A percentile compares a stretch with the other conserved stretches of the same genome.
These are phyloP conservation scores for Domatiomyces catenatus DNA, from an alignment of 2,329 filamentous ascomycete genomes.

Conservation along the genomic window DNA sequence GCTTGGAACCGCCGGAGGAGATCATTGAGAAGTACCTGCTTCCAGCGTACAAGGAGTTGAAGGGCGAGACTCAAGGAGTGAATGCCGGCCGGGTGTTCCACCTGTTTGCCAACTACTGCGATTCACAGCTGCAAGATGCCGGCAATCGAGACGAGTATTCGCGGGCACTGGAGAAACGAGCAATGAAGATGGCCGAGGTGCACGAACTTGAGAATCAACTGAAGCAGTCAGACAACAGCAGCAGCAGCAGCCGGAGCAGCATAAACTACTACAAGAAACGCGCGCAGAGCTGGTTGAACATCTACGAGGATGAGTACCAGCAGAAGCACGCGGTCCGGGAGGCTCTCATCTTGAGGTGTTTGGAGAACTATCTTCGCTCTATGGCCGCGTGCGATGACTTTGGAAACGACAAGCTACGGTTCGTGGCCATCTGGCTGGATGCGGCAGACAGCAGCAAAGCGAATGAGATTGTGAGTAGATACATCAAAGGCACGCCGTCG, in stretches of 20 bases:
- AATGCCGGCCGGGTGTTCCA: slow-evolving; percentile 83
- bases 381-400: slow-evolving; percentile 74
- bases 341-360: slow-evolving; percentile 69
- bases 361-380: slow-evolving; percentile 85
- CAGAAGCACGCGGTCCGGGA: slow-evolving; percentile 61
- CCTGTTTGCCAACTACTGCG: slow-evolving; percentile 89
- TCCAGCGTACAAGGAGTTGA: slow-evolving; percentile 69
- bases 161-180: slow-evolving; percentile 61
- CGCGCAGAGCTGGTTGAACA: slow-evolving; percentile 74
- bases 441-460: slow-evolving; percentile 60
- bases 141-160: slow-evolving; percentile 73
- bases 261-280: slow-evolving; percentile 47
- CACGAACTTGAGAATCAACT: slow-evolving; percentile 51
- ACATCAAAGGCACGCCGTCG: slow-evolving; percentile 63
- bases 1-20: slow-evolving; percentile 75
- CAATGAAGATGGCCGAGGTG: slow-evolving; percentile 70
- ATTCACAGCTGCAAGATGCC: slow-evolving; percentile 77
- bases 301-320: slow-evolving; percentile 76
- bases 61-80: slow-evolving; percentile 47
- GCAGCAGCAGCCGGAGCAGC: slow-evolving; percentile 13
- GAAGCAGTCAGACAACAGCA: slow-evolving; percentile 26
- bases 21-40: slow-evolving; percentile 78
- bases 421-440: slow-evolving; percentile 88
- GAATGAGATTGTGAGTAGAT: slow-evolving; percentile 57
- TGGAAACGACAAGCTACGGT: slow-evolving; percentile 77